Evolutionary conservation across 257 asterid genomes (phyloP).

Genomic region (Capsicum baccatum): DNA sequence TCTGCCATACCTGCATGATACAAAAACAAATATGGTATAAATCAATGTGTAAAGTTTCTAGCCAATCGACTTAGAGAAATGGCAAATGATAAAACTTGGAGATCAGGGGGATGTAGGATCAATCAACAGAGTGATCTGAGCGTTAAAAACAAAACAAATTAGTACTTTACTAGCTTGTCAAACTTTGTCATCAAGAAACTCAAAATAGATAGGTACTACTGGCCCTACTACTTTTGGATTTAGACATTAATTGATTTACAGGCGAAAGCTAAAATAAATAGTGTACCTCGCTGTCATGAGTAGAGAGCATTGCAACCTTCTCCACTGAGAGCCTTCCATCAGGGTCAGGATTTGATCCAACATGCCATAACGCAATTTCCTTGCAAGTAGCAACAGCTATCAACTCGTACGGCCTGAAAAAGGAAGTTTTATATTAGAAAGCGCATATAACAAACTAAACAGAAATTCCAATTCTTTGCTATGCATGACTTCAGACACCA

Average conservation of each 20-base stretch:
- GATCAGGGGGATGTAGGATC: neutral
- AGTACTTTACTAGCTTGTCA: neutral
- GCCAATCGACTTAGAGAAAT: neutral
- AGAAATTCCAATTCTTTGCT: neutral
- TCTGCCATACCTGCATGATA: slow-evolving; percentile 69
- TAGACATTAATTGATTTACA: neutral
- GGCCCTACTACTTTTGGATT: neutral
- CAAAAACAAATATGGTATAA: neutral
- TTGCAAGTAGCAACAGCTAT: slow-evolving; percentile 82
- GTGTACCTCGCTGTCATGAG: slow-evolving; percentile 75
- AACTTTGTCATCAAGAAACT: neutral
- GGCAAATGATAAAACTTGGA: neutral
- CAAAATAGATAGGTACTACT: neutral
- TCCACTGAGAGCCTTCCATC: slow-evolving; percentile 77
- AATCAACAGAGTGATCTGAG: neutral
- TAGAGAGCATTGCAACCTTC: slow-evolving; percentile 68
- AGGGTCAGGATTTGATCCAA: slow-evolving; percentile 70
- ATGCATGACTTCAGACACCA: neutral
- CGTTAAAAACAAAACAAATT: neutral
- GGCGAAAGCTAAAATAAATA: neutral
- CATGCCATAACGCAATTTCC: slow-evolving; percentile 91
- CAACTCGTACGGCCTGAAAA: slow-evolving; percentile 85
- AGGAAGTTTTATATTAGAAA: slow-evolving; percentile 23
- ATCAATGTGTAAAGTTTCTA: neutral
- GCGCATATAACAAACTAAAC: neutral